Evolutionary conservation across 805 yeast species (phyloP).

Genomic region (Dipodascus geniculatus): DNA sequence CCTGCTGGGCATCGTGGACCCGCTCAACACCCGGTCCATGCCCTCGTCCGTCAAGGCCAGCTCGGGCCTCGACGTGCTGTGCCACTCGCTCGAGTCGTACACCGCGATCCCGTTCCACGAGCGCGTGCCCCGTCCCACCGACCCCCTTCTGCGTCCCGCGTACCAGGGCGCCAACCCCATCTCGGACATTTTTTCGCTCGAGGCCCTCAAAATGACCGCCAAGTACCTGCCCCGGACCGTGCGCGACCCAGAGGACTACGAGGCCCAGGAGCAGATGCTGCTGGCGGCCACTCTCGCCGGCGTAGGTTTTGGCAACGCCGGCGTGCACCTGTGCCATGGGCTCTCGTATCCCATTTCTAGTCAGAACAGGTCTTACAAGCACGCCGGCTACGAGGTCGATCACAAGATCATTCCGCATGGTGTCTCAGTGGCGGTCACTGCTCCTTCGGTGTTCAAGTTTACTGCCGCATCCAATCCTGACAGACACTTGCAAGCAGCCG

Average conservation of each 20-base stretch:
- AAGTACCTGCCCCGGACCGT: conserved; percentile 31
- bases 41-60: conserved; percentile 32
- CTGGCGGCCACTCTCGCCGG: conserved; percentile 36
- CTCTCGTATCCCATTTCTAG: conserved; percentile 30
- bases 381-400: conserved; percentile 28
- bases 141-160: conserved; percentile 29
- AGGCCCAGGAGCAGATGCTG: conserved; percentile 33
- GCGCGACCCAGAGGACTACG: conserved; percentile 29
- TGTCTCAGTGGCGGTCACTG: conserved; percentile 33
- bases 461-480: conserved; percentile 30
- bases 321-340: conserved; percentile 34
- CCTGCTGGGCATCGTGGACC: conserved; percentile 33
- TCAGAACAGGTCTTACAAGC: conserved; percentile 27
- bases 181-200: conserved; percentile 32
- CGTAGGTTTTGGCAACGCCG: conserved; percentile 35
- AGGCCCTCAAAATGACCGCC: conserved; percentile 30
- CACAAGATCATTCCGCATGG: conserved; percentile 35
- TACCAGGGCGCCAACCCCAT: conserved; percentile 36
- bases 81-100: conserved; percentile 35
- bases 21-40: conserved; percentile 30
- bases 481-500: conserved; percentile 28
- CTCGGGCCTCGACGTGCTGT: conserved; percentile 34
- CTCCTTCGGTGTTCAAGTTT: conserved; percentile 33
- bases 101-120: conserved; percentile 32
- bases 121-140: conserved; percentile 28